Base-by-base conservation (phyloP, 1,284 basidiomycete genomes). In the Irpex lacteus region DNA sequence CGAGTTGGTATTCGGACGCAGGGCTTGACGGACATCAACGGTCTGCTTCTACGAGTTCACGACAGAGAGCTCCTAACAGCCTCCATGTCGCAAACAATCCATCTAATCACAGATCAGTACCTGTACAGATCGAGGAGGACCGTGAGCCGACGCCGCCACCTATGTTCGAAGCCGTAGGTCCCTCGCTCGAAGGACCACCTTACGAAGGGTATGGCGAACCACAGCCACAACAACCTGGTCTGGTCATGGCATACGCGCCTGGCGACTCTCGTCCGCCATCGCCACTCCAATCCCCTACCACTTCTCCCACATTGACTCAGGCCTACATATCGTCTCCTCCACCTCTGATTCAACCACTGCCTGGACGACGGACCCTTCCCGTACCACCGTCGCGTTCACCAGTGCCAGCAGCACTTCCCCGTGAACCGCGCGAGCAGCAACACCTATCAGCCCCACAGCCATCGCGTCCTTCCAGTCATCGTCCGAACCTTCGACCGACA, bases 141-240 rank as follows among this genome's bases (percentile, higher is more conserved):
- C 68, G 70, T 13, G 63, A 66, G 37, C 69, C 69, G 13, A 72
- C 75, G 3, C 76, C 80, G 2, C 82, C 82, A 11, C 82, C 82
- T 4, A 76, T 79, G 9, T 84, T 84, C 70, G 72, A 77, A 6
- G 62, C 77, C 0, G 70, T 76, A 5, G 79, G 74, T 4, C 76
- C 77, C 2, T 77, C 75, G 9, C 70, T 78, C 9, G 80, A 81
- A 68, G 79, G 78, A 1, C 77, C 78, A 0, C 74, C 78, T 2
- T 80, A 77, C 64, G 79, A 79, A 53, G 69, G 73, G 6, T 40
- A 59, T 47, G 55, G 50, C 19, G 44, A 21, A 11, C 5, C 26
- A 26, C 19, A 6, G 47, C 58, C 37, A 1, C 50, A 32, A 3
- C 54, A 8, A 6, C 26, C 18, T 9, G 57, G 57, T 1, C 67